Evolutionary conservation across 148 eudicot species (phyloP).

Genomic region (Rhododendron molle): DNA sequence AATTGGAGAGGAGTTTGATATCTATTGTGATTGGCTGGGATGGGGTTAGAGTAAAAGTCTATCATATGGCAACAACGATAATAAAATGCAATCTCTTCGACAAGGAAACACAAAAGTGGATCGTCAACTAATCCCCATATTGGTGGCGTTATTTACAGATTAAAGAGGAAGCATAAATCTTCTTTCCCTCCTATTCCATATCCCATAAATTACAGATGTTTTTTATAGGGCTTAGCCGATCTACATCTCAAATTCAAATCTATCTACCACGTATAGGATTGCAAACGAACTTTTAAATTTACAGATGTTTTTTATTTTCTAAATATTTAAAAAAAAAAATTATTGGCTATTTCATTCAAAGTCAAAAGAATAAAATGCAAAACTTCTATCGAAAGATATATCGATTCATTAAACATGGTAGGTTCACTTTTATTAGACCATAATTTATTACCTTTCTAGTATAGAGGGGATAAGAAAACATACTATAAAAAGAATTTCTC

Average conservation of each 20-base stretch:
- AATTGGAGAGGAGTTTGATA: not conserved
- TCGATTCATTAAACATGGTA: not conserved
- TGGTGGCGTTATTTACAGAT: not conserved
- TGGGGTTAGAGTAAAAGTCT: no score
- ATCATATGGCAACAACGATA: not conserved
- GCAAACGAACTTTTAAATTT: not conserved
- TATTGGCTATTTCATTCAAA: not conserved
- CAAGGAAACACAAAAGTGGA: not conserved
- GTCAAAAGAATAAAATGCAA: not conserved
- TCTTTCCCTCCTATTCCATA: not conserved
- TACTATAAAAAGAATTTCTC: not conserved
- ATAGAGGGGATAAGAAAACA: not conserved
- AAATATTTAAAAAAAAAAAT: not conserved
- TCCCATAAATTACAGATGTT: not conserved
- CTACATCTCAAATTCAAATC: not conserved
- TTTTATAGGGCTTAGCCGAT: not conserved
- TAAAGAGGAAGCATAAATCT: not conserved
- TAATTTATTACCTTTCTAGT: not conserved
- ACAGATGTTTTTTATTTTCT: not conserved
- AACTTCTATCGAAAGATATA: not conserved
- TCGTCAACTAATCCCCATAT: not conserved
- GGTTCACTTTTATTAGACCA: not conserved
- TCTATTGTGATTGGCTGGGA: not conserved
- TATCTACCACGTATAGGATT: not conserved
- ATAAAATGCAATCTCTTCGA: not conserved